These are phyloP conservation scores for Geotrichum restrictum DNA, from an alignment of 1,139 yeast species.

Conservation along the genomic window DNA sequence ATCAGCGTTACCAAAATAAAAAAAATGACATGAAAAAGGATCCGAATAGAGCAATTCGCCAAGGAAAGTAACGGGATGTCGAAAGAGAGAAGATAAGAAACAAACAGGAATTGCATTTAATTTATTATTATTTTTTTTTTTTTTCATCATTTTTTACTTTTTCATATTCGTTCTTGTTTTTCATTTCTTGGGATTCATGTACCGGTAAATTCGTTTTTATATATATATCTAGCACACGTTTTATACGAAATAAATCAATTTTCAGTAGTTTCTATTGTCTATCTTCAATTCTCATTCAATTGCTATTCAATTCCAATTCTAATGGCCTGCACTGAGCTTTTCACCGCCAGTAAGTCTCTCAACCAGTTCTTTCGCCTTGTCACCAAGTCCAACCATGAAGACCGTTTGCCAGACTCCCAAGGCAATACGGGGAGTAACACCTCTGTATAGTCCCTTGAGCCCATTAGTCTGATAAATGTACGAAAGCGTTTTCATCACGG, in stretches of 20 bases:
- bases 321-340: background rate
- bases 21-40: no score
- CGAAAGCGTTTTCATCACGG: conserved; percentile 71
- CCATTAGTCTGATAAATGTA: conserved; percentile 84
- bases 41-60: no score
- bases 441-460: conserved; percentile 85
- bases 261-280: no score
- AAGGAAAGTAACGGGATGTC: no score
- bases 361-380: conserved; percentile 69
- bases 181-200: background rate
- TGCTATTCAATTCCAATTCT: no score
- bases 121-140: no score
- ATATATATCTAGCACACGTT: background rate
- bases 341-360: conserved; percentile 55
- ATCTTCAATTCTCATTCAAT: no score
- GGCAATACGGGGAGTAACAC: conserved; percentile 95
- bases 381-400: conserved; percentile 99
- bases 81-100: no score
- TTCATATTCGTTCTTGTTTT: no score
- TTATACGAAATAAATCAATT: background rate
- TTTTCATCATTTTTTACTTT: no score
- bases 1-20: conserved; percentile 14
- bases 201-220: background rate
- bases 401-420: conserved; percentile 82
- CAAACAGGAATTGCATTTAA: no score